phyloP scores from a whole-genome alignment of 2,329 filamentous ascomycete species.

The Fusarium humuli region DNA sequence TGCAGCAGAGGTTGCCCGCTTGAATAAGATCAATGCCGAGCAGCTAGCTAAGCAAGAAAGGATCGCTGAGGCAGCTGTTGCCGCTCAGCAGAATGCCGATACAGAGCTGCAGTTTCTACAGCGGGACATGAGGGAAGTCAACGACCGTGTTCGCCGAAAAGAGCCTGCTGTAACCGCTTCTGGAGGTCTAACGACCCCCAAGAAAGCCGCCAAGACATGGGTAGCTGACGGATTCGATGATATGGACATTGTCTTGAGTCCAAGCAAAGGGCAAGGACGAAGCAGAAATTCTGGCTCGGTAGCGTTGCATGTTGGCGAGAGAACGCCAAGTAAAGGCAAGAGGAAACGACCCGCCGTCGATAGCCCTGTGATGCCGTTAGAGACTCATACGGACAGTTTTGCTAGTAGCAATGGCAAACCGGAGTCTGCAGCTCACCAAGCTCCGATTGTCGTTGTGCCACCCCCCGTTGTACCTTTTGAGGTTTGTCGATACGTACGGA shows the following conservation, averaged over 20 bases:
- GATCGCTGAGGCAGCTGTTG: slow-evolving; percentile 72
- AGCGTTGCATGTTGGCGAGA: slow-evolving; percentile 60
- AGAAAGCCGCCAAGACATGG: slow-evolving; percentile 66
- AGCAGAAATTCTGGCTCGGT: slow-evolving; percentile 57
- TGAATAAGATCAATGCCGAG: slow-evolving; percentile 73
- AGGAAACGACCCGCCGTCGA: slow-evolving; percentile 74
- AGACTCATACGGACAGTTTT: slow-evolving; percentile 61
- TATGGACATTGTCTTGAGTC: slow-evolving; percentile 66
- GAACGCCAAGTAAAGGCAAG: slow-evolving; percentile 76
- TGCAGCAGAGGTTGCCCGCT: slow-evolving; percentile 69
- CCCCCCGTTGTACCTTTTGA: slow-evolving; percentile 57
- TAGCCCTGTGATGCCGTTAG: slow-evolving; percentile 73
- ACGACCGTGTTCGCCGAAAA: slow-evolving; percentile 61
- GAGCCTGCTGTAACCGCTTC: slow-evolving; percentile 48
- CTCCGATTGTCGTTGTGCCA: slow-evolving; percentile 39
- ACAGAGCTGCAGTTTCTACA: slow-evolving; percentile 80
- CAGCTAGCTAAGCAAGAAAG: slow-evolving; percentile 72
- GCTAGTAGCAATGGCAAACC: slow-evolving; percentile 50
- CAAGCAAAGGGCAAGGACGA: slow-evolving; percentile 61
- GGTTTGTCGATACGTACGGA: slow-evolving; percentile 50
- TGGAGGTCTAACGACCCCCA: slow-evolving; percentile 65
- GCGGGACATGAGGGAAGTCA: slow-evolving; percentile 74
- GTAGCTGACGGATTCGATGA: slow-evolving; percentile 84
- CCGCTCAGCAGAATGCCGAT: slow-evolving; percentile 72
- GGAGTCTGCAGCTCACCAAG: slow-evolving; percentile 28